Evolutionary conservation across 257 asterid genomes (phyloP), one percentile per base, ranked within the genome.

Genomic region (Solanum commersonii): DNA sequence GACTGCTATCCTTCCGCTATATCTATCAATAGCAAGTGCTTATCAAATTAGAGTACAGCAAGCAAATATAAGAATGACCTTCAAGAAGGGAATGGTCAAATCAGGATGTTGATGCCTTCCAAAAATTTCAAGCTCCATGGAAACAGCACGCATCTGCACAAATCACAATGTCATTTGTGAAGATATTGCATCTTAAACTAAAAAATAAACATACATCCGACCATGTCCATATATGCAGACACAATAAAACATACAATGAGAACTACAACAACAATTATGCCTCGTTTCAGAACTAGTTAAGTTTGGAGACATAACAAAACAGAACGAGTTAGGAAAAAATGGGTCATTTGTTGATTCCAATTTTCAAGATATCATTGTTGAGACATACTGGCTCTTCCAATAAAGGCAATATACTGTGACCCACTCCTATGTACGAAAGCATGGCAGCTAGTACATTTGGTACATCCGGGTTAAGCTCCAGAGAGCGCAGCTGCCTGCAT

Each of bases 311-410:
- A 10, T 10, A 40, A 46, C 23, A 79, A 71, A 83, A 35, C 9
- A 83, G 59, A 60, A 44, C 31, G 34, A 27, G 71, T 84, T 13
- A 42, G 56, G 88, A 27, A 63, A 84, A 46, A 27, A 49, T 14
- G 87, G 84, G 38, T 68, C 42, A 37, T 86, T 79, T 86, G 87
- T 60, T 60, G 77, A 74, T 82, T 74, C 74, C 59, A 52, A 40
- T 85, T 87, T 68, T 79, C 44, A n/a, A 83, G 79, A 77, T 81
- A 86, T 23, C 25, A 67, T 52, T 72, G 85, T 34, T 42, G 84
- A 83, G 70, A 88, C 93, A 85, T 93, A 97, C 99, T 92, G 99
- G 98, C 90, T 97, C 99, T 92, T 97, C 99, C 94, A 97, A 91
- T 86, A 97, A 90, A 34, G 99, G 99, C 90, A 97, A 90, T 90